phyloP scores from a whole-genome alignment of 2,329 filamentous ascomycete genomes.

The Stachybotrys elegans region DNA sequence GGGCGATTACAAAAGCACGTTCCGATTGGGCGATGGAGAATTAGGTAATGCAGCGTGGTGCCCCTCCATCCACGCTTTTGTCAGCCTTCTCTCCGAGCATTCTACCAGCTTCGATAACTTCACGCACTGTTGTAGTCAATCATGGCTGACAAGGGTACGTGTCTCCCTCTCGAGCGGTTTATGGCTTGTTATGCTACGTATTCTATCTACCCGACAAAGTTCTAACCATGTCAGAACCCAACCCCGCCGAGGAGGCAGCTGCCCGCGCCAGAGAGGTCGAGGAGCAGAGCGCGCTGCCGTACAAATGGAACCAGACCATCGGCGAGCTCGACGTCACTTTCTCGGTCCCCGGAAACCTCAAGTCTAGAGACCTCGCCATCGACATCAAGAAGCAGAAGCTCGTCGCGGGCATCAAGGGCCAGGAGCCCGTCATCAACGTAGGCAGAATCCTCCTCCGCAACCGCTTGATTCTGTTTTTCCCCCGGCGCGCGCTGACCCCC shows the following conservation, averaged over 20 bases:
- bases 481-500: too few species aligned
- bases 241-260: conserved; percentile 52
- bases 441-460: conserved; percentile 14
- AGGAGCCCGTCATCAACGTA: conserved; percentile 79
- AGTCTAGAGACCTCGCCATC: conserved; percentile 77
- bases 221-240: conserved; percentile 50
- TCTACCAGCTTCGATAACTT: conserved; percentile 9
- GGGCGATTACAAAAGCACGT: too few species aligned
- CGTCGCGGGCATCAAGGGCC: conserved; percentile 79
- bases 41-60: conserved; percentile 8
- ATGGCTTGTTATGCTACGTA: too few species aligned
- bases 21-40: too few species aligned
- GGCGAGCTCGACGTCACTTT: conserved; percentile 78
- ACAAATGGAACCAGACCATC: conserved; percentile 97
- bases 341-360: conserved; percentile 74
- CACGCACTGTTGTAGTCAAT: conserved; percentile 8
- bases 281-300: conserved; percentile 87
- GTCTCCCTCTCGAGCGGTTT: too few species aligned
- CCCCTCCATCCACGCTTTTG: conserved; percentile 17
- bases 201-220: conserved; percentile 3
- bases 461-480: too few species aligned
- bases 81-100: conserved; percentile 21
- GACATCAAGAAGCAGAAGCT: conserved; percentile 76
- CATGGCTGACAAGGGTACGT: conserved; percentile 38
- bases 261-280: conserved; percentile 67